Conservation (phyloP, 2,329 filamentous ascomycete species). For the Helotiales sp. region DNA sequence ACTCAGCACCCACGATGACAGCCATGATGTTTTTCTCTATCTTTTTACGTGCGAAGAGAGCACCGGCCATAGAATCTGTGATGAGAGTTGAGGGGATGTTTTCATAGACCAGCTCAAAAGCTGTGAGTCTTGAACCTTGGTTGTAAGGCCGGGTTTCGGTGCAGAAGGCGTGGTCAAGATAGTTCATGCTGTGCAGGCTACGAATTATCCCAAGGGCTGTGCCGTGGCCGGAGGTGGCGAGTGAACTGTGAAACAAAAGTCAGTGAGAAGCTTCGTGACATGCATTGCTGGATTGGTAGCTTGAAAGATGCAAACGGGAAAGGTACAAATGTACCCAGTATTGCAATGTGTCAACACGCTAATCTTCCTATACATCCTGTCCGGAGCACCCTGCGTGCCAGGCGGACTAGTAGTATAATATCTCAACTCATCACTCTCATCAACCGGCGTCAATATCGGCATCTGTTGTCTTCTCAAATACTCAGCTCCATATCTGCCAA, state of each 20-base stretch:
- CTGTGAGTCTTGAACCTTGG: constrained; percentile 91
- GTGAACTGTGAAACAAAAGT: constrained; percentile 60
- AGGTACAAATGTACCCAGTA: constrained; percentile 67
- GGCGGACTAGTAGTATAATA: constrained; percentile 46
- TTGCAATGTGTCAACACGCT: constrained; percentile 98
- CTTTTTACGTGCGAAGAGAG: constrained; percentile 72
- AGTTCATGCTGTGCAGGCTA: constrained; percentile 68
- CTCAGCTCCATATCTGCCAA: constrained; percentile 80
- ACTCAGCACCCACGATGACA: constrained; percentile 90
- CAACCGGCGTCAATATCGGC: constrained; percentile 33
- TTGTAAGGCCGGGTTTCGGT: constrained; percentile 98
- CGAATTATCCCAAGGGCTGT: constrained; percentile 95
- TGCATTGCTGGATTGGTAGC: no score
- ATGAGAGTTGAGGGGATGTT: constrained; percentile 88
- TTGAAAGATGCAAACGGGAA: neutral
- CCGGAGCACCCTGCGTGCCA: constrained; percentile 48
- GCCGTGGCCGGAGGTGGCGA: constrained; percentile 96
- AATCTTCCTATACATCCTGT: constrained; percentile 57
- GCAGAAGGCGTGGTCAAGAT: constrained; percentile 86
- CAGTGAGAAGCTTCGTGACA: constrained; percentile 16
- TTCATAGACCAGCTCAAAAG: constrained; percentile 96
- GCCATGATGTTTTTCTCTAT: constrained; percentile 73
- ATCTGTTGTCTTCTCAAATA: constrained; percentile 66
- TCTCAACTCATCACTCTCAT: constrained; percentile 35
- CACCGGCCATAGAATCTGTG: constrained; percentile 95